Percentiles rank a stretch among this genome's conserved stretches.
phyloP scores from a whole-genome alignment of 1,284 basidiomycete genomes.

The Ganoderma leucocontextum region DNA sequence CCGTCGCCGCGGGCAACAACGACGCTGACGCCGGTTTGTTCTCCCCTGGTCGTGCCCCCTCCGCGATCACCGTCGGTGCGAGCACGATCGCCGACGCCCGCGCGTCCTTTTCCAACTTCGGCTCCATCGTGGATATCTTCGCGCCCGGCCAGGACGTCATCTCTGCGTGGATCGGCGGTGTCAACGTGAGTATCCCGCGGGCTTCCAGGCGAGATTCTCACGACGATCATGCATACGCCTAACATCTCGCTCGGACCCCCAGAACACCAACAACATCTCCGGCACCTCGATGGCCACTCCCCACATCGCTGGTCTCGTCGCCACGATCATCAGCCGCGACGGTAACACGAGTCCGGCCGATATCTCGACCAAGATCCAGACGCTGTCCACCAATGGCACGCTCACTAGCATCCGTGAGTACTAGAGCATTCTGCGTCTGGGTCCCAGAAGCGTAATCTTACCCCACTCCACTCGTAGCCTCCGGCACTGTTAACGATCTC shows the following conservation, averaged over 20 bases:
- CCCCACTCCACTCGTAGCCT: slow-evolving; percentile 22
- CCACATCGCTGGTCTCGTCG: slow-evolving; percentile 47
- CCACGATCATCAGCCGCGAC: slow-evolving; percentile 42
- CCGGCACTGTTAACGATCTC: slow-evolving; percentile 38
- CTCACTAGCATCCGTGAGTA: slow-evolving; percentile 41
- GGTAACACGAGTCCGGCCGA: slow-evolving; percentile 43
- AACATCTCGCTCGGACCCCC: neutral
- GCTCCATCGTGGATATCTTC: slow-evolving; percentile 43
- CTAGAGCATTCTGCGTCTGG: too few relatives aligned
- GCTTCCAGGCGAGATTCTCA: neutral
- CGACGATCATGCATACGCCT: slow-evolving; percentile 2
- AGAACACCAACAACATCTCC: slow-evolving; percentile 42
- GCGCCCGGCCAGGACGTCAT: slow-evolving; percentile 47
- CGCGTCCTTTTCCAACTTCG: slow-evolving; percentile 46
- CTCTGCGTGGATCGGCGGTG: slow-evolving; percentile 36
- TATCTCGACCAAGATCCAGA: slow-evolving; percentile 38
- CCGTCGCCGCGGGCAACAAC: slow-evolving; percentile 41
- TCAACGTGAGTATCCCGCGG: slow-evolving; percentile 30
- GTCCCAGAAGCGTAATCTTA: neutral
- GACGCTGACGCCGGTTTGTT: slow-evolving; percentile 32
- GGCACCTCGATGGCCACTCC: slow-evolving; percentile 47
- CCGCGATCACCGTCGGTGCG: slow-evolving; percentile 68
- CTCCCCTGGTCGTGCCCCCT: slow-evolving; percentile 48
- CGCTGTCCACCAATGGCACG: slow-evolving; percentile 36
- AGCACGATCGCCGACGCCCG: slow-evolving; percentile 59